phyloP scores from a whole-genome alignment of 2,329 filamentous ascomycete species.

The Pseudogymnoascus sp. region DNA sequence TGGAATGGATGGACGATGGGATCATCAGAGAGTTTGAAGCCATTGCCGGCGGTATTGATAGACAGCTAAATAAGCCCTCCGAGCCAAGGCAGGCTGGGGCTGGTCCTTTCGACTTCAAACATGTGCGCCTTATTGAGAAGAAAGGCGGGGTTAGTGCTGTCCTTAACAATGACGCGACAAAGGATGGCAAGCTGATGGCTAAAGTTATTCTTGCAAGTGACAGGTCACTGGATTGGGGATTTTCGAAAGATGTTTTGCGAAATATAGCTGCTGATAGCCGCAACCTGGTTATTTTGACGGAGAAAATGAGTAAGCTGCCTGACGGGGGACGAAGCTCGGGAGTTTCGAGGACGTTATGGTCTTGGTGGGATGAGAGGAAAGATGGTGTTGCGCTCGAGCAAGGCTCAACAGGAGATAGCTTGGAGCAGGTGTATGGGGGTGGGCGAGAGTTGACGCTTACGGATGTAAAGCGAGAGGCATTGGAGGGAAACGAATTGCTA shows the following conservation, averaged over 20 bases:
- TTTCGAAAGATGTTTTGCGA: constrained; percentile 74
- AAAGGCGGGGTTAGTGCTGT: constrained; percentile 73
- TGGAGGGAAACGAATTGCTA: constrained; percentile 69
- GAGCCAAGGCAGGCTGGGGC: constrained; percentile 42
- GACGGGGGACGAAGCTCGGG: constrained; percentile 23
- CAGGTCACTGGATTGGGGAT: constrained; percentile 87
- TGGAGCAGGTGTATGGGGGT: constrained; percentile 62
- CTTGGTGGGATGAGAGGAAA: constrained; percentile 65
- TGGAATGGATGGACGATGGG: constrained; percentile 98
- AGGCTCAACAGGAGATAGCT: constrained; percentile 45
- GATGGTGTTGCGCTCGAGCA: constrained; percentile 58
- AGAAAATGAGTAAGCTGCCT: constrained; percentile 50
- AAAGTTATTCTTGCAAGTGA: constrained; percentile 89
- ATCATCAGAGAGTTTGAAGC: constrained; percentile 90
- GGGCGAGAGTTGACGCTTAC: constrained; percentile 56
- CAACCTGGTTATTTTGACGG: constrained; percentile 84
- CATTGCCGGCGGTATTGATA: constrained; percentile 37
- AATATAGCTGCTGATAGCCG: constrained; percentile 67
- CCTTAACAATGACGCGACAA: constrained; percentile 40
- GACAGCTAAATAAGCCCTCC: constrained; percentile 40
- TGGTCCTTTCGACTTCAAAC: constrained; percentile 84
- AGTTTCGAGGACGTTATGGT: constrained; percentile 71
- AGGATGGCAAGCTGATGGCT: constrained; percentile 41
- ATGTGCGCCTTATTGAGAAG: constrained; percentile 76
- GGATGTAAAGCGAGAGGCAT: constrained; percentile 55